Evolutionary conservation across 225 moss, liverwort and hornwort genomes (phyloP).

Genomic region (Bryoerythrophyllum caledonicum): DNA sequence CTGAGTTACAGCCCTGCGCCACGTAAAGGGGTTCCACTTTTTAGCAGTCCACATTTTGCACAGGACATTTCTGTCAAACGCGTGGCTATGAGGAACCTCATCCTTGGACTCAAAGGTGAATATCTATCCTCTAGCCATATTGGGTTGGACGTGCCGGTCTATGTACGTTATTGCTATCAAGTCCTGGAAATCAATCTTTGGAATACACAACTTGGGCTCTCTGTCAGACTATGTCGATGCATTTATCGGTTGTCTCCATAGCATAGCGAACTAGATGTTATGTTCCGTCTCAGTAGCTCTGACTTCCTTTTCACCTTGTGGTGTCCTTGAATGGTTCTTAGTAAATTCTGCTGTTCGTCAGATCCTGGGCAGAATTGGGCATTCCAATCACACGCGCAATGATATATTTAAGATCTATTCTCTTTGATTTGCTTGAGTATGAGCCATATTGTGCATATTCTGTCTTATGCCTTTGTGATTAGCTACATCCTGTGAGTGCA

Average conservation of each 20-base stretch:
- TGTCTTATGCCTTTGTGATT: too few relatives aligned
- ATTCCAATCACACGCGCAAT: too few relatives aligned
- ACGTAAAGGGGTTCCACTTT: rapidly evolving
- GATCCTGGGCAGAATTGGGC: not conserved
- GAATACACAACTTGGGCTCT: too few relatives aligned
- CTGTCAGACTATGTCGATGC: not conserved
- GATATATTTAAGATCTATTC: too few relatives aligned
- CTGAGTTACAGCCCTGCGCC: rapidly evolving
- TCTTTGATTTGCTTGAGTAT: too few relatives aligned
- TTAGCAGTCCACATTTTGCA: rapidly evolving
- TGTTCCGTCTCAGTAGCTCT: not conserved
- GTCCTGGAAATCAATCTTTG: not conserved
- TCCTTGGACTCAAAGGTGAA: not conserved
- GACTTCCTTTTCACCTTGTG: not conserved
- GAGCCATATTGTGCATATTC: not conserved
- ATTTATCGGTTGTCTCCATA: not conserved
- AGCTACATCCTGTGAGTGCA: not conserved
- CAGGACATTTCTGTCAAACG: not conserved
- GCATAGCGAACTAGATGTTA: not conserved
- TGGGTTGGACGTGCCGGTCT: not conserved
- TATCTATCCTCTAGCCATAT: not conserved
- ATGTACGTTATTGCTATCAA: not conserved
- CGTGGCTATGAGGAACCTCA: rapidly evolving
- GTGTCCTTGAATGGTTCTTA: not conserved
- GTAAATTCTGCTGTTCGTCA: rapidly evolving